phyloP scores from a whole-genome alignment of 305 asterid genomes.

The Withania somnifera region DNA sequence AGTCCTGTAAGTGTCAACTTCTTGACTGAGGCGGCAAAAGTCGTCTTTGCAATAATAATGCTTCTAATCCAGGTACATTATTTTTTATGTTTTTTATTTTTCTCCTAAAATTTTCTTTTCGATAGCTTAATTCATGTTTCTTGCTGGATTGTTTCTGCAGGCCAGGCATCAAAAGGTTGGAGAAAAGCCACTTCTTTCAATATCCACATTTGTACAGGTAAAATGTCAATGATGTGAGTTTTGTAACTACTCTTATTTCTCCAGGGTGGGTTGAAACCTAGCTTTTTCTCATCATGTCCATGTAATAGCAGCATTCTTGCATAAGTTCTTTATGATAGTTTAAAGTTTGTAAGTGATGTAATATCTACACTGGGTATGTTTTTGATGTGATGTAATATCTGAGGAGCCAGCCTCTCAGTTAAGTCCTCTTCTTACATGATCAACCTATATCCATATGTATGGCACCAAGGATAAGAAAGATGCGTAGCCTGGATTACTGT shows the following conservation, averaged over 20 bases:
- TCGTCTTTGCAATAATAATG: conserved; percentile 77
- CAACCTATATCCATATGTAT: neutral
- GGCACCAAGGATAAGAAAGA: neutral
- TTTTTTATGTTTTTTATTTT: neutral
- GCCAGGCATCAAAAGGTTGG: conserved; percentile 83
- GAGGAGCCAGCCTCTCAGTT: neutral
- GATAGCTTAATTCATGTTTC: neutral
- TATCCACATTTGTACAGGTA: conserved; percentile 87
- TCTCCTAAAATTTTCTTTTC: neutral
- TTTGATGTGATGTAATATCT: too few species aligned
- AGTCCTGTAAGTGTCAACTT: conserved; percentile 90
- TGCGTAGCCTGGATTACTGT: neutral
- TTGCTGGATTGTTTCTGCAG: conserved; percentile 28
- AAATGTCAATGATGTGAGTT: neutral
- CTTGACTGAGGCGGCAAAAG: conserved; percentile 67
- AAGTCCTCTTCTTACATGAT: neutral
- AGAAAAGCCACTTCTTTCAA: conserved; percentile 83
- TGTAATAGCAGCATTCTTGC: neutral
- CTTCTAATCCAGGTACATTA: conserved; percentile 73
- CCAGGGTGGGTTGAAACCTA: neutral
- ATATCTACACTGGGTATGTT: too few species aligned
- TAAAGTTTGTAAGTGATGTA: neutral
- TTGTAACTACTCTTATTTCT: neutral
- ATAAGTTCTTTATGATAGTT: neutral
- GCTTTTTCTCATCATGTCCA: neutral